phyloP scores from a whole-genome alignment of 192 early-diverging fungal genomes.

The Backusella macrospora region DNA sequence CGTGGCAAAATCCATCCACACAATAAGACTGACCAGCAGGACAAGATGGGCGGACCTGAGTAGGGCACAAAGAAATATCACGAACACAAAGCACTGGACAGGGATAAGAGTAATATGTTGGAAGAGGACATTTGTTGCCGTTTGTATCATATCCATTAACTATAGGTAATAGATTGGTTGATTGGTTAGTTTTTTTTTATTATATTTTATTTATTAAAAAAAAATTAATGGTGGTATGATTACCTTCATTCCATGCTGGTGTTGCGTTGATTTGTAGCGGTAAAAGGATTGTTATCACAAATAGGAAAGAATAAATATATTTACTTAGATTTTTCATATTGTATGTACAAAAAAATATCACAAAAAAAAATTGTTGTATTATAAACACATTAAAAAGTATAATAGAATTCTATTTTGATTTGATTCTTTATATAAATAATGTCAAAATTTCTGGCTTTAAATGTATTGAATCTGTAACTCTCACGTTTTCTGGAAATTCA shows the following conservation, averaged over 20 bases:
- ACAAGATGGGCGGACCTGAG: conserved; percentile 37
- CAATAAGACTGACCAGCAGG: conserved; percentile 47
- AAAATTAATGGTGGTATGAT: background rate
- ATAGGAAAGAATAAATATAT: conserved; percentile 2
- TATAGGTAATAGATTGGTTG: conserved; percentile 19
- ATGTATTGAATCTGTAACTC: background rate
- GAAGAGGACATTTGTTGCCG: conserved; percentile 49
- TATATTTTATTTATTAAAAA: background rate
- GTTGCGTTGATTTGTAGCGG: conserved; percentile 13
- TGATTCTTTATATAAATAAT: background rate
- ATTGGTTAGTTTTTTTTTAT: background rate
- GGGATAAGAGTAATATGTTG: conserved; percentile 42
- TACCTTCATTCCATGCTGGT: conserved; percentile 34
- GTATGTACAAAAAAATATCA: background rate
- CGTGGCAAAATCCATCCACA: conserved; percentile 53
- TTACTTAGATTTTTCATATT: conserved; percentile 10
- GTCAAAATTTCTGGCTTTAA: background rate
- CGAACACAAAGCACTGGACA: conserved; percentile 57
- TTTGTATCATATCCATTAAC: conserved; percentile 52
- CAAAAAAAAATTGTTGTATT: background rate
- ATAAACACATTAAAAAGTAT: background rate
- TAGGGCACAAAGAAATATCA: conserved; percentile 47
- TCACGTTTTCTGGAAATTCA: conserved; percentile 6
- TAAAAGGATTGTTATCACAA: background rate
- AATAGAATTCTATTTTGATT: background rate